Evolutionary conservation across 2,329 filamentous ascomycete species (phyloP), one percentile per base, ranked within the genome.

Genomic region (Pyrenophora tritici-repentis): DNA sequence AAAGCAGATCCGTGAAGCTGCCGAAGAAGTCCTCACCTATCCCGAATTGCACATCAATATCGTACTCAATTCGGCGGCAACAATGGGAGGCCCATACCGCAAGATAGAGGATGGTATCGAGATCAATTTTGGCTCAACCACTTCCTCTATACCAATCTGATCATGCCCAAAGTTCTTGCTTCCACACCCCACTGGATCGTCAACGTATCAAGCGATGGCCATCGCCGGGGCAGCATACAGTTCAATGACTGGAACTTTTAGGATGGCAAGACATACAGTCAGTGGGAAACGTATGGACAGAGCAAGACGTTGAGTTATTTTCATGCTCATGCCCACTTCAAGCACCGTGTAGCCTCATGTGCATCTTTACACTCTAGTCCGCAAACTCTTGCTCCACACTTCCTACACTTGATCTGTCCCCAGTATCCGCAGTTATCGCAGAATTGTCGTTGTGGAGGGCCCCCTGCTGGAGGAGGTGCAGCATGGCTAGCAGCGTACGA

Each of bases 341-440:
- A 57, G 48, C 71, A 75, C 18, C 90, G 81, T 62, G 88, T 88
- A 71, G 89, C 87, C 46, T 85, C 81, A 71, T 93, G 89, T 55
- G 82, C 79, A 65, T 85, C 84, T 62, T 91, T 79, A 65, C 89
- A 92, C 52, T 89, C 86, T 59, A 92, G 72, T 33, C 88, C 88
- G 70, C 89, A 93, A n/a, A 90, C 85, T 63, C 86, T 80, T 38
- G 83, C 83, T n/a, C 88, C 88, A 73, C 89, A 93, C 76, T 88
- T 90, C 71, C 86, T 82, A 75, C 89, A 93, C 72, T 81, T 83
- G 38, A 90, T 86, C 34, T 86, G 78, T 2, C 89, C 89, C 89
- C 89, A 92, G 73, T 91, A 92, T 12, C 89, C 89, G 67, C 89
- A 93, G 26, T 91, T 84, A 67, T 87, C 87, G 73, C 89, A 93